Conservation (phyloP, 1,284 basidiomycete species). For the Puccinia novopanici region DNA sequence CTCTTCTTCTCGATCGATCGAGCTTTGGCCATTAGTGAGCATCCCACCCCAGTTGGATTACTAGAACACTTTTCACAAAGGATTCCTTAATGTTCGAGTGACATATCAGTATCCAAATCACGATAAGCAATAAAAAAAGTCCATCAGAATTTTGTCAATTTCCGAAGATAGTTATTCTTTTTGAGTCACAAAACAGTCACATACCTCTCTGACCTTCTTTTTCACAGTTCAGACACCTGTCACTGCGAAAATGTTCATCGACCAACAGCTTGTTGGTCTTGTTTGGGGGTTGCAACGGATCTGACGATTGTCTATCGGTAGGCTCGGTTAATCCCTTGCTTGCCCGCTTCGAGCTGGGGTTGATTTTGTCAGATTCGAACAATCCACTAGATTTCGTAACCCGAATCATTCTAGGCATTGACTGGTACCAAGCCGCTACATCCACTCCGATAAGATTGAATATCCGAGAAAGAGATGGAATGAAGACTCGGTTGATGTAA, state of each 20-base stretch:
- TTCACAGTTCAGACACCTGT: conserved; percentile 55
- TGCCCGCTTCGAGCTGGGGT: neutral
- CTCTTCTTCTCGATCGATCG: conserved; percentile 67
- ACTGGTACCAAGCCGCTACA: conserved; percentile 81
- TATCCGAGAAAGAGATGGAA: conserved; percentile 84
- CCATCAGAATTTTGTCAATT: conserved; percentile 59
- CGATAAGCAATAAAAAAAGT: neutral
- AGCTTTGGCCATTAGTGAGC: conserved; percentile 66
- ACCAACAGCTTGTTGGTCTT: conserved; percentile 51
- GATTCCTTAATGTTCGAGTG: neutral
- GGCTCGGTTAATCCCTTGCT: conserved; percentile 18
- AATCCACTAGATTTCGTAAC: conserved; percentile 39
- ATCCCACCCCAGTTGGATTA: conserved; percentile 66
- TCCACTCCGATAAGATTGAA: conserved; percentile 91
- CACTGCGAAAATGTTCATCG: conserved; percentile 54
- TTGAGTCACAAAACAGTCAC: neutral
- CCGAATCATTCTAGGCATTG: conserved; percentile 70
- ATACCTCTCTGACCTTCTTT: conserved; percentile 51
- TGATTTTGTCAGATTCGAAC: conserved; percentile 38
- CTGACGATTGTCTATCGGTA: conserved; percentile 16
- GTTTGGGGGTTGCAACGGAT: neutral
- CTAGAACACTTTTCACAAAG: conserved; percentile 70
- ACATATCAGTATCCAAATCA: neutral
- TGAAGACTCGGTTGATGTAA: conserved; percentile 83
- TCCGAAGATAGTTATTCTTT: conserved; percentile 42